Evolutionary conservation across 345 rosid genomes (phyloP).

Genomic region (Physaria fendleri): DNA sequence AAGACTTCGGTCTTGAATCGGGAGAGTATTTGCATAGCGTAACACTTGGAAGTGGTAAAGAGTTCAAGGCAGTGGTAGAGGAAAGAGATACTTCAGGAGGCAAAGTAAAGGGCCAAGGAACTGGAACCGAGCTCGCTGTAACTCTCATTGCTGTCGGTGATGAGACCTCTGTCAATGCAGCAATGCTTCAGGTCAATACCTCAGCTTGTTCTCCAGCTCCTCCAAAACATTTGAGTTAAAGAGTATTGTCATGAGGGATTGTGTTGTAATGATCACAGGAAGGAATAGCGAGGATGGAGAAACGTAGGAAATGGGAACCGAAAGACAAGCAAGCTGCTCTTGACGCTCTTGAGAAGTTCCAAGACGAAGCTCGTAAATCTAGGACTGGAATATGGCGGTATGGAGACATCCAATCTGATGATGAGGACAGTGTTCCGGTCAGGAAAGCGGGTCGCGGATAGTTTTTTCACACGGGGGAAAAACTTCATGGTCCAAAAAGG

Average conservation of each 20-base stretch:
- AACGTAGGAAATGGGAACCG: slow-evolving; percentile 71
- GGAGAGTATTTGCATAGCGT: slow-evolving; percentile 65
- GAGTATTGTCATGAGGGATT: background rate
- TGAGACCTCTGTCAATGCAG: slow-evolving; percentile 77
- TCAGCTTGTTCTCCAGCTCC: background rate
- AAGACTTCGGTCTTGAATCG: slow-evolving; percentile 82
- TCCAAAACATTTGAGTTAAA: background rate
- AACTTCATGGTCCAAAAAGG: slow-evolving; percentile 16
- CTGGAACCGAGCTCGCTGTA: slow-evolving; percentile 61
- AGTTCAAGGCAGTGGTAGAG: slow-evolving; percentile 72
- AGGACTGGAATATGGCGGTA: slow-evolving; percentile 88
- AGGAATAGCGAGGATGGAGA: slow-evolving; percentile 90
- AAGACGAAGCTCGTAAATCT: slow-evolving; percentile 64
- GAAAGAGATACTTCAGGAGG: slow-evolving; percentile 88
- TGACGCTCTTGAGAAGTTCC: slow-evolving; percentile 66
- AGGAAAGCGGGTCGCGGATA: slow-evolving; percentile 65
- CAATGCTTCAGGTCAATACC: slow-evolving; percentile 67
- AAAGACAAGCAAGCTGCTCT: slow-evolving; percentile 60
- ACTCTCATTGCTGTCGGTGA: slow-evolving; percentile 70
- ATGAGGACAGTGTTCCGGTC: slow-evolving; percentile 66
- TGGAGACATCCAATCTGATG: slow-evolving; percentile 90
- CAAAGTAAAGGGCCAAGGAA: slow-evolving; percentile 91
- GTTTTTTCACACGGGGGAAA: slow-evolving; percentile 6
- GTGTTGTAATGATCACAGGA: slow-evolving; percentile 45
- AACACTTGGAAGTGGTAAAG: slow-evolving; percentile 55